Base-by-base conservation (phyloP, 139 green algal species). In the Zygnema circumcarinatum region DNA sequence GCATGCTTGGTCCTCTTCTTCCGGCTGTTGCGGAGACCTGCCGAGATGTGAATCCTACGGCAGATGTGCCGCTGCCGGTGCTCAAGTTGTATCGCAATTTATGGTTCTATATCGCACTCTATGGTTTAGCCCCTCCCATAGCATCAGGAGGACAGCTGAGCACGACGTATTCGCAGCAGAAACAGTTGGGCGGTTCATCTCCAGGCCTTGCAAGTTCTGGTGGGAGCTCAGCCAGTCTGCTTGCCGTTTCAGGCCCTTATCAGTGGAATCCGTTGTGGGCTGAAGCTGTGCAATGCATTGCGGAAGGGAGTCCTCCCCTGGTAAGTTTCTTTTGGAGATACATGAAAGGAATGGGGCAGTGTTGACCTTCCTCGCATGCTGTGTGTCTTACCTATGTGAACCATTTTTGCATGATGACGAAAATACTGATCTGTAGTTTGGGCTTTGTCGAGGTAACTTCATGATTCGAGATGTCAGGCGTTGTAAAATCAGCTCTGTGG, bases 91-190 rank as follows among this genome's bases (percentile, higher is more conserved):
- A 87, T 62, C 84, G 84, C 53, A 89, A 81, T 47, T 53, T 89
- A 40, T 89, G 84, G 84, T 89, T 88, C 84, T 88, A 88, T 79
- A 83, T 89, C 7, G 84, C 84, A 7, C 84, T 89, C 40, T 87
- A 83, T 53, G 32, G 79, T 31, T 41, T 89, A 2, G 80, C 80
- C 32, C 80, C 80, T n/a, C 80, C 80, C 31, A n/a, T 81, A 32
- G n/a, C 67, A n/a, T 85, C 78, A 78, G 35, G 16, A 25, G 35
- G 35, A 78, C 35, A 3, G 35, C 3, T 29, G 16, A 53, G 16
- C 3, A 11, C 7, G 35, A 16, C 7, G 11, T 40, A 11, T 3
- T 3, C 36, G 11, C 69, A 29, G 69, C 16, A 3, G 36, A 78
- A 16, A 41, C 35, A 40, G 16, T 41, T 3, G 16, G 16, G 7